Evolutionary conservation across 768 basidiomycete species (phyloP), one percentile per base, ranked within the genome.

Genomic region (Clavaria fumosa): DNA sequence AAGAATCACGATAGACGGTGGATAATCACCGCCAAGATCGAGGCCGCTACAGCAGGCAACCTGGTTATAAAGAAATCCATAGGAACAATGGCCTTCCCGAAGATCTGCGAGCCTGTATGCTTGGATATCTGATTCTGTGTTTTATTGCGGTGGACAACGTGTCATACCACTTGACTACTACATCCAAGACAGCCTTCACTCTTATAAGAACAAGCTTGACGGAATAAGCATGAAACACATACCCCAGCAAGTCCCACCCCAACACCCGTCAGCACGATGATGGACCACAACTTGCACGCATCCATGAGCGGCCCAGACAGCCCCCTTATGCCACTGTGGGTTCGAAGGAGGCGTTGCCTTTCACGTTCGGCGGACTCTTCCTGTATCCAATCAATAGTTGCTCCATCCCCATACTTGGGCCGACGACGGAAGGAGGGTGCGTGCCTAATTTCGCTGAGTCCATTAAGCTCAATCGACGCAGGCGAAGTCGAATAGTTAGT

Each of bases 1-100:
- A 26, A 12, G 22, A 15, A n/a, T n/a, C n/a, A n/a, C n/a, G n/a
- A n/a, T n/a, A n/a, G n/a, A n/a, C n/a, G n/a, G n/a, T n/a, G n/a
- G n/a, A n/a, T n/a, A n/a, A n/a, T n/a, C n/a, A n/a, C n/a, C n/a
- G n/a, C n/a, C n/a, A n/a, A n/a, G n/a, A n/a, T n/a, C n/a, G n/a
- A n/a, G n/a, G n/a, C n/a, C n/a, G n/a, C n/a, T n/a, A n/a, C n/a
- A n/a, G 47, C 79, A 82, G 15, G 74, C 61, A 18, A 74, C 70
- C 51, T 74, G 72, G 46, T 77, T 80, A 53, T 78, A 79, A 53
- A 78, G 72, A 56, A 80, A 71, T 2, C 74, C 75, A 45, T 73
- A 72, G 7, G 67, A 54, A 49, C 79, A 82, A 21, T 69, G 64
- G 5, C 79, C 79, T 52, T 77, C 75, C 2, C 76, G 67, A 26